Conservation (phyloP, 2,329 filamentous ascomycete genomes). For the Fonsecaea pedrosoi region DNA sequence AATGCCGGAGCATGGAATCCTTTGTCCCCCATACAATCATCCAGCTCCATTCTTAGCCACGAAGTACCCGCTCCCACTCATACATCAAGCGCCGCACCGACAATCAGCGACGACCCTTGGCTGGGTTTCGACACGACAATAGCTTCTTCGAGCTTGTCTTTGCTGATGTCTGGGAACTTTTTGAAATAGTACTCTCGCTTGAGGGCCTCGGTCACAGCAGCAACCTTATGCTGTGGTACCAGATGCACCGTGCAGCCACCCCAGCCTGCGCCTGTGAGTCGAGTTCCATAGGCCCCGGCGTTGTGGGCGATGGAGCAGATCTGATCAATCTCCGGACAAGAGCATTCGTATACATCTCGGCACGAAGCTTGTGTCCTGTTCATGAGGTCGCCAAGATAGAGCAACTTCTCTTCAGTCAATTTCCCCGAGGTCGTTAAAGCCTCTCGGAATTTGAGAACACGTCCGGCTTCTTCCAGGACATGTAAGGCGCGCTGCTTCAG, state of each 20-base stretch:
- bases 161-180: conserved; percentile 69
- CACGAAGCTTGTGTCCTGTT: conserved; percentile 91
- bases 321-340: conserved; percentile 87
- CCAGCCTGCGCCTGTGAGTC: conserved; percentile 79
- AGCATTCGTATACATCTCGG: conserved; percentile 86
- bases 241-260: conserved; percentile 95
- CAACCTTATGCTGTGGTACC: conserved; percentile 81
- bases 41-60: background rate
- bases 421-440: conserved; percentile 65
- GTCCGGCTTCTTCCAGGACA: conserved; percentile 86
- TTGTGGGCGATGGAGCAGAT: conserved; percentile 79
- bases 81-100: conserved; percentile 36
- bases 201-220: conserved; percentile 77
- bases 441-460: conserved; percentile 82
- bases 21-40: background rate
- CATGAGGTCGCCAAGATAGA: conserved; percentile 78
- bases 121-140: conserved; percentile 90
- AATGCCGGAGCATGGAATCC: background rate
- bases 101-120: conserved; percentile 59
- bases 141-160: conserved; percentile 76
- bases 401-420: conserved; percentile 70
- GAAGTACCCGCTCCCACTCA: background rate
- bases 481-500: conserved; percentile 87
- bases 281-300: conserved; percentile 80
- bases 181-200: conserved; percentile 80